phyloP scores from a whole-genome alignment of 345 rosid genomes.

The Cardamine occulta region DNA sequence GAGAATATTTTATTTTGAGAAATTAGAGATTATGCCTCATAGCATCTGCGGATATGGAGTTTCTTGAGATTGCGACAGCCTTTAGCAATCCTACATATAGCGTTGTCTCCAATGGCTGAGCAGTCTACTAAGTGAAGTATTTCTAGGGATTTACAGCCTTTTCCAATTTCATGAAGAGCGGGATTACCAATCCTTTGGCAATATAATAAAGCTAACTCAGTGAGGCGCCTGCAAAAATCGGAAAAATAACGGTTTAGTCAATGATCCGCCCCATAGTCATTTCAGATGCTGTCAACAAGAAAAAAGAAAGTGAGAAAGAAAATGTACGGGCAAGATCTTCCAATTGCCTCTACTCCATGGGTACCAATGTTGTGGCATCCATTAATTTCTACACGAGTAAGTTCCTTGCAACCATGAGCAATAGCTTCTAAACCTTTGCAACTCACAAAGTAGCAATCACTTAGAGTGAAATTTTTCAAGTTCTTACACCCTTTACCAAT shows the following conservation, averaged over 20 bases:
- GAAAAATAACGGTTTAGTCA: slow-evolving; percentile 11
- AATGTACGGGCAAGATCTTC: slow-evolving; percentile 78
- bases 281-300: neutral
- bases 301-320: slow-evolving; percentile 11
- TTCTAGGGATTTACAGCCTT: slow-evolving; percentile 75
- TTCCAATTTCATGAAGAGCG: slow-evolving; percentile 78
- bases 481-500: slow-evolving; percentile 82
- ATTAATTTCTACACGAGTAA: slow-evolving; percentile 83
- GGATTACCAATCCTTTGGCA: slow-evolving; percentile 79
- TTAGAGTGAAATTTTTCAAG: slow-evolving; percentile 71
- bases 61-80: slow-evolving; percentile 84
- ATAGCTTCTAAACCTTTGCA: slow-evolving; percentile 82
- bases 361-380: slow-evolving; percentile 95
- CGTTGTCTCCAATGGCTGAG: slow-evolving; percentile 77
- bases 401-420: slow-evolving; percentile 76
- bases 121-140: slow-evolving; percentile 90
- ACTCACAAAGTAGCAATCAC: slow-evolving; percentile 78
- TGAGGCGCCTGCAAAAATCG: slow-evolving; percentile 59
- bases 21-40: slow-evolving; percentile 58
- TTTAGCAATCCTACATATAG: slow-evolving; percentile 73
- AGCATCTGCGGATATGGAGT: slow-evolving; percentile 91
- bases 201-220: slow-evolving; percentile 79
- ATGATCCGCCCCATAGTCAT: neutral
- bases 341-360: slow-evolving; percentile 74
- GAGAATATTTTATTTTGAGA: neutral